Percentiles rank a stretch among this genome's conserved stretches.
phyloP scores from a whole-genome alignment of 177 flowering plant genomes.

The Vitis hybrid region DNA sequence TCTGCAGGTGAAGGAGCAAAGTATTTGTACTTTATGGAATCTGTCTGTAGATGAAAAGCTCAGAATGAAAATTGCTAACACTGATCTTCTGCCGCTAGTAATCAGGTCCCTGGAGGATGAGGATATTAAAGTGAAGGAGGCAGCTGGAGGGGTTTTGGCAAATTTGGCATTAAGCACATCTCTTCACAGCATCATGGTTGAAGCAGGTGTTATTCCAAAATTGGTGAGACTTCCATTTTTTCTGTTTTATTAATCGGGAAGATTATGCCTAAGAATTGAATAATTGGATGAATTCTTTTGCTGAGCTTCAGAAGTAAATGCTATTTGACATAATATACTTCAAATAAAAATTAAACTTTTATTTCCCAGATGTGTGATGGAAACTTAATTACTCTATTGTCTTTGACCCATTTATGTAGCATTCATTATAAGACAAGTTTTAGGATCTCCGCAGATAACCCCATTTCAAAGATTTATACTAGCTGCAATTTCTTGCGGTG shows the following conservation, averaged over 20 bases:
- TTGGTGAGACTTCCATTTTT: constrained; percentile 56
- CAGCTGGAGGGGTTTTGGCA: constrained; percentile 83
- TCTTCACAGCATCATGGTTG: constrained; percentile 71
- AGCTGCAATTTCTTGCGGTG: too few relatives aligned
- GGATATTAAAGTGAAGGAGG: constrained; percentile 63
- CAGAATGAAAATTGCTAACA: constrained; percentile 53
- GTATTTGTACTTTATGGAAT: constrained; percentile 78
- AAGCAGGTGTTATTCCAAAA: constrained; percentile 77
- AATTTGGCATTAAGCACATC: constrained; percentile 60
- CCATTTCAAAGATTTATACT: too few relatives aligned
- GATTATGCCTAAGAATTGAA: neutral
- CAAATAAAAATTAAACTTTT: neutral
- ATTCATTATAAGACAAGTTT: too few relatives aligned
- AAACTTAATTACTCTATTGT: neutral
- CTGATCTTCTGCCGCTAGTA: constrained; percentile 55
- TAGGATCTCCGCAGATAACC: too few relatives aligned
- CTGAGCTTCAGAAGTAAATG: neutral
- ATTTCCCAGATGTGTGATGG: neutral
- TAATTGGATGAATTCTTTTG: neutral
- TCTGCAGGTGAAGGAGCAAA: constrained; percentile 83
- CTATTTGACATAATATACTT: neutral
- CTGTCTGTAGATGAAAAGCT: constrained; percentile 76
- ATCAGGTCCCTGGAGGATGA: constrained; percentile 69
- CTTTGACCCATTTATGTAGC: too few relatives aligned
- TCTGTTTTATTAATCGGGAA: neutral